These are phyloP conservation scores for Chimonanthus praecox DNA, from an alignment of 164 flowering plant species.

Conservation along the genomic window DNA sequence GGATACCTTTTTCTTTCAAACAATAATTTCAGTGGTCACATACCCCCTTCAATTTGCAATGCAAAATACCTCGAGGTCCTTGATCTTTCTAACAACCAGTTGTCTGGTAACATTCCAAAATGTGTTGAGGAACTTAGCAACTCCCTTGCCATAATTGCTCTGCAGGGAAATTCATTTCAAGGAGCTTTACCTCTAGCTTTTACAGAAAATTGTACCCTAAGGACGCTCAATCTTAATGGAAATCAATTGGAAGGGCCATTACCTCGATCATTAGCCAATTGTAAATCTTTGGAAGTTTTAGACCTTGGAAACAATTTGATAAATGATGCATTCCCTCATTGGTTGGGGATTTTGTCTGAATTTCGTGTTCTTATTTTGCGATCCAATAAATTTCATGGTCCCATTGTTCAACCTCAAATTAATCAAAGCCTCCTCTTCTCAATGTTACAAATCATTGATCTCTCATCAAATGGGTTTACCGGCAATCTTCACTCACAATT, in stretches of 20 bases:
- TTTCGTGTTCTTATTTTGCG: neutral
- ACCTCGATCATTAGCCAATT: neutral
- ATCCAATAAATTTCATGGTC: neutral
- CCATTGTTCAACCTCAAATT: neutral
- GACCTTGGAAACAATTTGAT: neutral
- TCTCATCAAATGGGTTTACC: neutral
- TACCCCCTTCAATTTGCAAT: neutral
- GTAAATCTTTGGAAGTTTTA: neutral
- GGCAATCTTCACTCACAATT: neutral
- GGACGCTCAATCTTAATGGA: neutral
- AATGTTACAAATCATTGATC: neutral
- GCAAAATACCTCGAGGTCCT: neutral
- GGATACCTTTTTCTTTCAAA: too few relatives aligned
- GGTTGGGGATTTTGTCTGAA: neutral
- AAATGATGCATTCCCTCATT: neutral
- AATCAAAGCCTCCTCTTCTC: too few relatives aligned
- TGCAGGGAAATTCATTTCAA: neutral
- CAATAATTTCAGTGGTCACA: neutral
- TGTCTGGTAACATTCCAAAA: neutral
- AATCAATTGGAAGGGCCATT: neutral
- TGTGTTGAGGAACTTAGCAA: too few relatives aligned
- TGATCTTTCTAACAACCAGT: neutral
- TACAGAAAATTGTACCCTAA: neutral
- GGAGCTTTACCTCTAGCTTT: neutral
- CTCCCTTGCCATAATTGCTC: too few relatives aligned